A percentile compares a stretch with the other conserved stretches of the same genome.
phyloP scores from a whole-genome alignment of 495 filamentous ascomycete species.

The Pyrenula massariospora region DNA sequence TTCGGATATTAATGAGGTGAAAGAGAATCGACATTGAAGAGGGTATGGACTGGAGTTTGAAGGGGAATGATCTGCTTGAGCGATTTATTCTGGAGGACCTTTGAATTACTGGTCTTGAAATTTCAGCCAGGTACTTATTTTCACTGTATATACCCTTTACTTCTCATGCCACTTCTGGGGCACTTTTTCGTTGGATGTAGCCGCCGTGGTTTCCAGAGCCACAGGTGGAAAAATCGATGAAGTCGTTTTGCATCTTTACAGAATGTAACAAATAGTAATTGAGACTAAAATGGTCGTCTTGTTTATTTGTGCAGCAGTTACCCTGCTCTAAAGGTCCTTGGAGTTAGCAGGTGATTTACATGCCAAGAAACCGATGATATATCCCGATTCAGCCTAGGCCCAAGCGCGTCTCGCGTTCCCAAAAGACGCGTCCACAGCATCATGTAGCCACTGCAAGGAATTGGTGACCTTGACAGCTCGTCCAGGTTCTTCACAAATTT shows the following conservation, averaged over 20 bases:
- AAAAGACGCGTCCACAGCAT: not conserved
- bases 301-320: too few species aligned
- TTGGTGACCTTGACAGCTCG: too few species aligned
- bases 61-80: not conserved
- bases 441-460: too few species aligned
- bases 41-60: not conserved
- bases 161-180: not conserved
- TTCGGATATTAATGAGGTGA: slow-evolving; percentile 40
- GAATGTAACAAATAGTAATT: too few species aligned
- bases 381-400: not conserved
- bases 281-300: too few species aligned
- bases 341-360: too few species aligned
- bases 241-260: too few species aligned
- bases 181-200: not conserved
- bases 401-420: not conserved
- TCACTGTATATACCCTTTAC: not conserved
- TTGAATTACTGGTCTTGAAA: too few species aligned
- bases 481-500: too few species aligned
- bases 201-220: not conserved
- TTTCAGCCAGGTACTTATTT: too few species aligned
- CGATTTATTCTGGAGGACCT: not conserved
- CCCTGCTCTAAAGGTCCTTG: too few species aligned
- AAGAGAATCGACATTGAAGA: slow-evolving; percentile 14
- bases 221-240: not conserved
- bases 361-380: too few species aligned